Base-by-base conservation (phyloP, 371 early-diverging fungal species). In the Coemansia sp. region DNA sequence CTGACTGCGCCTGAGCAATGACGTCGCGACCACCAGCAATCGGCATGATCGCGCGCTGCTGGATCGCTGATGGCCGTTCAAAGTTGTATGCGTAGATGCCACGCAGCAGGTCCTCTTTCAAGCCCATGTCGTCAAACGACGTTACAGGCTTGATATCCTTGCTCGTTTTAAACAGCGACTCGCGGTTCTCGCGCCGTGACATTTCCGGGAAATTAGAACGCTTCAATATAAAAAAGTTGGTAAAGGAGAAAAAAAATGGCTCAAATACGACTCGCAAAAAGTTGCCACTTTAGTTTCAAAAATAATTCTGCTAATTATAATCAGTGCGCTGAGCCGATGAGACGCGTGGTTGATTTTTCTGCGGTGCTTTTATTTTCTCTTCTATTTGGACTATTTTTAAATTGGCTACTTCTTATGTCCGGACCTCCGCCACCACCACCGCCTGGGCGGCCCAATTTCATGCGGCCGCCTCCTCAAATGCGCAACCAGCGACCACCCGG, bases 1-100 rank as follows among this genome's bases (percentile, higher is more conserved):
- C 98, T 71, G 95, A 96, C 81, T 96, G 95, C 40, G 97, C 95
- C 83, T 96, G 96, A 39, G 94, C 94, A 75, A 94, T 94, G 69
- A 95, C 93, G 85, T 96, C 94, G 71, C 88, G 88, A 30, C 91
- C 92, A 82, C 85, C 86, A 68, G 91, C 82, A 48, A 95, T 91
- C 54, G 93, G 91, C 82, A 89, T 82, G 69, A 96, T 96, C 68
- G 95, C 95, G 79, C 92, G 87, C 77, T 93, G 92, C 84, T 96
- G 96, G 86, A 96, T 94, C 69, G 91, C 86, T 56, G 94, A 93
- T 51, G 95, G 95, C 72, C 88, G 87, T 75, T 94, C 94, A 82
- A 93, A 94, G 86, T 92, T 90, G 83, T 93, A 92, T 63, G 91
- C 93, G 80, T 91, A 93, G 79, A 93, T 89, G 83, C 94, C 93